Conservation (phyloP, 352 stramenopile species). For the Phytophthora lateralis region DNA sequence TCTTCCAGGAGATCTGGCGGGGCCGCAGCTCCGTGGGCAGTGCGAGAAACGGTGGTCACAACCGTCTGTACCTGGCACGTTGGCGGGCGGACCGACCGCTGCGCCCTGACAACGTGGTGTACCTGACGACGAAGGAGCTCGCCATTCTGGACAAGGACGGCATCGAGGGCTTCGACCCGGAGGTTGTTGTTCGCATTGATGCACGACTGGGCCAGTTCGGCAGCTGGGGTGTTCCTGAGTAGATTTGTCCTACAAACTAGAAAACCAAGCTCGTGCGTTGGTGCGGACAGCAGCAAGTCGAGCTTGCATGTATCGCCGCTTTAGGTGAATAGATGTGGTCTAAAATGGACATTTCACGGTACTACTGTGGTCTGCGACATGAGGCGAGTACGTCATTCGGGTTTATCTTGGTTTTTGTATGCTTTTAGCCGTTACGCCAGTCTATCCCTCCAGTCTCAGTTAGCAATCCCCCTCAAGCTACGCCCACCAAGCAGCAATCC, state of each 20-base stretch:
- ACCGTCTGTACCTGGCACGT: slow-evolving; percentile 84
- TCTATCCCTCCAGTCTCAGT: slow-evolving; percentile 23
- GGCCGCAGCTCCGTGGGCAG: slow-evolving; percentile 74
- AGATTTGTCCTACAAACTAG: slow-evolving; percentile 17
- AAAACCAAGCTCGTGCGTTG: slow-evolving; percentile 7
- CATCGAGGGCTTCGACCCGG: slow-evolving; percentile 68
- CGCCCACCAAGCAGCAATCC: slow-evolving; percentile 9
- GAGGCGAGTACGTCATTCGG: slow-evolving; percentile 6
- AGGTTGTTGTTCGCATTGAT: slow-evolving; percentile 73
- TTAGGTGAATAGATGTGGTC: slow-evolving; percentile 24
- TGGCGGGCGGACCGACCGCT: slow-evolving; percentile 76
- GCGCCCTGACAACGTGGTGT: slow-evolving; percentile 86
- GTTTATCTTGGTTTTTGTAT: slow-evolving; percentile 27
- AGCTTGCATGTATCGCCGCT: slow-evolving; percentile 14
- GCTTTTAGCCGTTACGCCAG: background rate
- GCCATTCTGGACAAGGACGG: slow-evolving; percentile 60
- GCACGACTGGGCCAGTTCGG: slow-evolving; percentile 64
- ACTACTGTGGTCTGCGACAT: slow-evolving; percentile 19
- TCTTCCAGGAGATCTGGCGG: slow-evolving; percentile 88
- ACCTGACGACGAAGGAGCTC: slow-evolving; percentile 85
- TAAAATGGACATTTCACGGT: slow-evolving; percentile 21
- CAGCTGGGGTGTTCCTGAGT: slow-evolving; percentile 48
- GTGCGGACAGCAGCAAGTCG: slow-evolving; percentile 1
- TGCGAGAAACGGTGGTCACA: slow-evolving; percentile 70
- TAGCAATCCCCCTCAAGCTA: slow-evolving; percentile 23